A percentile compares a stretch with the other conserved stretches of the same genome.
These are phyloP conservation scores for Tylopilus sp. DNA, from an alignment of 768 basidiomycete genomes.

Conservation along the genomic window DNA sequence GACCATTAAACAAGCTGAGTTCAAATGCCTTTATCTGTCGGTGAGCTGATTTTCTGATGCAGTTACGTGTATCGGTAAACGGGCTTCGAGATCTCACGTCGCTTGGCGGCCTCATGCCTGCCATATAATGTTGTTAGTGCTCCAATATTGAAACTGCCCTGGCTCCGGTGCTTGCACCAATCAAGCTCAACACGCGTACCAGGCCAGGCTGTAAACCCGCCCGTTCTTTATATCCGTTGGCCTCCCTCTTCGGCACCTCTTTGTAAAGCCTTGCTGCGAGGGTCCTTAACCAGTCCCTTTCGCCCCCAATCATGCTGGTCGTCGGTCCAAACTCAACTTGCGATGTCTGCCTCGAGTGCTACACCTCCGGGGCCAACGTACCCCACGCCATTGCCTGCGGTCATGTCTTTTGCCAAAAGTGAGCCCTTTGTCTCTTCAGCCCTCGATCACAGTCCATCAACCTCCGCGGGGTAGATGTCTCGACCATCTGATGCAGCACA, in stretches of 20 bases:
- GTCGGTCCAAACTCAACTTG: conserved; percentile 62
- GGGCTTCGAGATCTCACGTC: conserved; percentile 29
- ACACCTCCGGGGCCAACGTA: conserved; percentile 47
- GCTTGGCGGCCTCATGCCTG: conserved; percentile 34
- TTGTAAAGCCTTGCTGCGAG: conserved; percentile 11
- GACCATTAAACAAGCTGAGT: conserved; percentile 16
- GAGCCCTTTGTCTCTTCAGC: conserved; percentile 23
- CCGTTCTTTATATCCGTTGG: conserved; percentile 21
- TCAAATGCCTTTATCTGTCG: conserved; percentile 18
- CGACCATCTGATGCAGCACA: conserved; percentile 41
- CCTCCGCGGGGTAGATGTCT: conserved; percentile 46
- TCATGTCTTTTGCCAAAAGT: conserved; percentile 62
- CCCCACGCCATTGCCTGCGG: conserved; percentile 70
- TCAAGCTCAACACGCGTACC: conserved; percentile 28
- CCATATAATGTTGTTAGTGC: conserved; percentile 32
- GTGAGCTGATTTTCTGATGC: conserved; percentile 6
- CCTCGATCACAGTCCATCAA: conserved; percentile 7
- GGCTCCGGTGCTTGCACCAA: conserved; percentile 21
- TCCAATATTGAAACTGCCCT: conserved; percentile 18
- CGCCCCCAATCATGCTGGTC: conserved; percentile 53
- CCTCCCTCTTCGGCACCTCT: conserved; percentile 1
- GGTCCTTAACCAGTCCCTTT: conserved; percentile 36
- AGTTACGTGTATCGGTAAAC: conserved; percentile 17
- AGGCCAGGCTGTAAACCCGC: conserved; percentile 24
- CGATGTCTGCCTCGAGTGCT: conserved; percentile 73